A percentile compares a stretch with the other conserved stretches of the same genome.
Conservation (phyloP, 148 eudicot species). For the Fagopyrum tataricum region DNA sequence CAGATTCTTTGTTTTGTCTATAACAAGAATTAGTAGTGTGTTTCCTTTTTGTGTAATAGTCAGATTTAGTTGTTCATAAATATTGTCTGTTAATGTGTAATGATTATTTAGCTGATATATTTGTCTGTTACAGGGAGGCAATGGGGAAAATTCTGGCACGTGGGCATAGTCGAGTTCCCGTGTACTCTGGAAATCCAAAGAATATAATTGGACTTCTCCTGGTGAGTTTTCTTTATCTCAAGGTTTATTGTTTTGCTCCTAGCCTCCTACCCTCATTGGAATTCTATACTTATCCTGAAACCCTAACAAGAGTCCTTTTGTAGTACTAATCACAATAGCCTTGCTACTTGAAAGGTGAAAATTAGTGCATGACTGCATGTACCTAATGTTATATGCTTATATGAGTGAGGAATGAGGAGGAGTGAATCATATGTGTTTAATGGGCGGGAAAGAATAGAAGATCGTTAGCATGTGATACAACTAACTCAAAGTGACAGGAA, state of each 20-base stretch:
- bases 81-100: background rate
- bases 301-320: too few relatives aligned
- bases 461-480: background rate
- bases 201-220: constrained; percentile 93
- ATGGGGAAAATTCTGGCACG: constrained; percentile 95
- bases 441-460: background rate
- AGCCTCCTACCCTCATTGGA: background rate
- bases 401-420: background rate
- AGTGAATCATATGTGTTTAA: background rate
- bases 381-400: background rate
- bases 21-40: background rate
- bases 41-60: constrained; percentile 10
- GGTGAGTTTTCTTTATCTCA: constrained; percentile 36
- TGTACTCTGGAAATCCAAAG: constrained; percentile 84
- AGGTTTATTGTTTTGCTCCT: background rate
- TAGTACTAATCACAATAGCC: too few relatives aligned
- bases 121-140: constrained; percentile 65
- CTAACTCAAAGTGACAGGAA: background rate
- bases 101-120: background rate
- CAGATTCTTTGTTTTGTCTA: background rate
- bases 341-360: background rate
- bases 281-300: background rate
- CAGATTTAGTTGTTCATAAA: background rate
- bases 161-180: constrained; percentile 98
- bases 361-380: background rate